Evolutionary conservation across 75 land plant species (phyloP), one percentile per base, ranked within the genome.

Genomic region (Sequoia sempervirens): DNA sequence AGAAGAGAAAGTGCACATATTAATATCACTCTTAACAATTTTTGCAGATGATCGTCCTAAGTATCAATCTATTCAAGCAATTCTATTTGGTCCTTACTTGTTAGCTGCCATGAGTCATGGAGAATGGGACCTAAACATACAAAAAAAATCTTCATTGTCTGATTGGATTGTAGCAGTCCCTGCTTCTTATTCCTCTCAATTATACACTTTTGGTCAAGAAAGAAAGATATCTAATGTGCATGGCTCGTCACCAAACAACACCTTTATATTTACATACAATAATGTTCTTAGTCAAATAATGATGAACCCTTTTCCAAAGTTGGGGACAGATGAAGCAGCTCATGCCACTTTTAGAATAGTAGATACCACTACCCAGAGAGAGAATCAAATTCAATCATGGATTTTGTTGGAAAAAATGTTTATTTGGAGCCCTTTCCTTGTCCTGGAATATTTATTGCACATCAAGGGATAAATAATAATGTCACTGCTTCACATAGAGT

Each of bases 71-170:
- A 13, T 95, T 41, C 87, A 93, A 70, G 97, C 97, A 75, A 89
- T 96, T 7, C 89, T 95, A 2, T 96, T 85, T 83, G 99, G 99
- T 30, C 97, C 95, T 20, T 92, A 91, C 80, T 84, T 97, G 45
- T 92, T 97, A 54, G 94, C 91, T 68, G 99, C 95, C 36, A 76
- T 91, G 74, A 91, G 87, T 68, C 54, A n/a, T 53, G 92, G 94
- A 76, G 93, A 95, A 37, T 88, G 89, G 87, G 89, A 89, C 72
- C 83, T 93, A 37, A 84, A 85, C 72, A 52, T 86, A 14, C 82
- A 64, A n/a, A 80, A 50, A 40, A 30, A 20, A 28, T 17, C 45
- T 75, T 5, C 87, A 37, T 52, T 84, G 4, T 87, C 85, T 23
- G 87, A 90, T 53, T 91, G 89, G 90, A 84, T 91, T 15, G 79